A percentile compares a stretch with the other conserved stretches of the same genome.
phyloP scores from a whole-genome alignment of 2,329 filamentous ascomycete genomes.

The Phyllosticta citribraziliensis region DNA sequence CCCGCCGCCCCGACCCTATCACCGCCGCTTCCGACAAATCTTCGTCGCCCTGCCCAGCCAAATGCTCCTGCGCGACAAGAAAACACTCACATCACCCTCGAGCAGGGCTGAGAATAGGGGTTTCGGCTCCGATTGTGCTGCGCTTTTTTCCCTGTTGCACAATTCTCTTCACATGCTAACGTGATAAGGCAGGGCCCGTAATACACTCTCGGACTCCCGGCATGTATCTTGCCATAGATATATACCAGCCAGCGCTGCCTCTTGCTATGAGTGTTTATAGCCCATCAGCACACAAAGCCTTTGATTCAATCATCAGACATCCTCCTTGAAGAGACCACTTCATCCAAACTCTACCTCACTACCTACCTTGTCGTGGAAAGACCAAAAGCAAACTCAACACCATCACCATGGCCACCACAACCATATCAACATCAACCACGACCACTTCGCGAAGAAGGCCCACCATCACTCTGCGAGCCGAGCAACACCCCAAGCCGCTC shows the following conservation, averaged over 20 bases:
- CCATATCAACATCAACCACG: slow-evolving; percentile 24
- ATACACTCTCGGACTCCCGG: neutral
- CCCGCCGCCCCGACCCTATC: neutral
- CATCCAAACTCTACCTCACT: neutral
- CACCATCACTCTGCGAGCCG: slow-evolving; percentile 6
- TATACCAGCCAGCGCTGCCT: slow-evolving; percentile 1
- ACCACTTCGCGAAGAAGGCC: neutral
- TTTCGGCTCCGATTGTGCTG: neutral
- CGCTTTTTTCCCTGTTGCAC: neutral
- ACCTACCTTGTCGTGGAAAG: neutral
- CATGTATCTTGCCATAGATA: neutral
- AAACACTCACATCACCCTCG: neutral
- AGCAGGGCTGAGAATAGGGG: neutral
- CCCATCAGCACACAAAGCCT: neutral
- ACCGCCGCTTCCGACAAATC: neutral
- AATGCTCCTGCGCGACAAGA: neutral
- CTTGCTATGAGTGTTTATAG: neutral
- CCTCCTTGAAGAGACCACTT: neutral
- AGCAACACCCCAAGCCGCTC: slow-evolving; percentile 4
- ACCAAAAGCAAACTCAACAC: slow-evolving; percentile 20
- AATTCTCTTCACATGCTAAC: neutral
- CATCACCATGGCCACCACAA: slow-evolving; percentile 37
- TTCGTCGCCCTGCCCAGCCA: neutral
- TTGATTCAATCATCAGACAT: neutral
- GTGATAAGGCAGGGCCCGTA: neutral